A percentile compares a stretch with the other conserved stretches of the same genome.
Conservation (phyloP, 2,329 filamentous ascomycete species). For the Cercospora beticola region DNA sequence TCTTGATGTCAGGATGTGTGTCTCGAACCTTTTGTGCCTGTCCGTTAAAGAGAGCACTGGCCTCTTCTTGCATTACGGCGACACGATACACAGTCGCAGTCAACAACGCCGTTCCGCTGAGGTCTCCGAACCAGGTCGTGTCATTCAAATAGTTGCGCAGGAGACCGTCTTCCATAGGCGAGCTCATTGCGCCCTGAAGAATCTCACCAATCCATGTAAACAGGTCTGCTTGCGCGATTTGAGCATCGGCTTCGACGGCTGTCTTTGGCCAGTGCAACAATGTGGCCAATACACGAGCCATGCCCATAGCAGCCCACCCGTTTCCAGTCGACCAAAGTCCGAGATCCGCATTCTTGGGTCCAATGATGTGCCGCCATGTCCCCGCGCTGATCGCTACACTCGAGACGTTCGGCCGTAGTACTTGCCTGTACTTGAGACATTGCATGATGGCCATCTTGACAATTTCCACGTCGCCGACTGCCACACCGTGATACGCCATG, state of each 20-base stretch:
- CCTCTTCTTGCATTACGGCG: slow-evolving; percentile 21
- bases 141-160: slow-evolving; percentile 22
- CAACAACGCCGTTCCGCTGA: slow-evolving; percentile 50
- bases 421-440: slow-evolving; percentile 45
- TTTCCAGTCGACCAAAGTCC: slow-evolving; percentile 52
- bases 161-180: slow-evolving; percentile 29
- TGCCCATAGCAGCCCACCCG: slow-evolving; percentile 51
- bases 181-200: slow-evolving; percentile 39
- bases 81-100: slow-evolving; percentile 48
- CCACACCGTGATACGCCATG: slow-evolving; percentile 49
- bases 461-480: slow-evolving; percentile 37
- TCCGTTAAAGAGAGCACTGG: slow-evolving; percentile 13
- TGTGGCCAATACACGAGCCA: slow-evolving; percentile 49
- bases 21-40: slow-evolving; percentile 11
- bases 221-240: slow-evolving; percentile 27
- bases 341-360: slow-evolving; percentile 37
- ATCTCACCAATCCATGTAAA: slow-evolving; percentile 41
- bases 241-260: slow-evolving; percentile 5
- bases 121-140: slow-evolving; percentile 48
- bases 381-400: slow-evolving; percentile 29
- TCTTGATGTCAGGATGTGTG: slow-evolving; percentile 9
- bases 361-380: slow-evolving; percentile 50
- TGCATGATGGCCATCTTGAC: slow-evolving; percentile 43
- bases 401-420: slow-evolving; percentile 36
- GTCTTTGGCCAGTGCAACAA: slow-evolving; percentile 26